phyloP scores from a whole-genome alignment of 257 asterid species.

The Handroanthus guayacan region DNA sequence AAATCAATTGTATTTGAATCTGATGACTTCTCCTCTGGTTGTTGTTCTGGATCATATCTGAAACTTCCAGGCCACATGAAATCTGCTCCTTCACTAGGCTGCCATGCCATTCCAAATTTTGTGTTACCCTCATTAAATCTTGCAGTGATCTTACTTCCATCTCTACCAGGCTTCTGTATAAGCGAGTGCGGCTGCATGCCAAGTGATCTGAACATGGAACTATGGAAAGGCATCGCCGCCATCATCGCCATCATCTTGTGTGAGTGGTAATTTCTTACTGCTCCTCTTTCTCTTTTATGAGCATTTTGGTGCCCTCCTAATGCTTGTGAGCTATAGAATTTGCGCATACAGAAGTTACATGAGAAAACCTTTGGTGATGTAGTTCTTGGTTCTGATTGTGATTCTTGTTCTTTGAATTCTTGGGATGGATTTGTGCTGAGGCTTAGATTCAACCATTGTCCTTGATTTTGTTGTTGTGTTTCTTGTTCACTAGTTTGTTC shows the following conservation, averaged over 20 bases:
- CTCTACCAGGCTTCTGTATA: conserved; percentile 46
- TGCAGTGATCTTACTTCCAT: conserved; percentile 33
- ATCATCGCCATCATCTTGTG: conserved; percentile 48
- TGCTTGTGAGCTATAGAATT: conserved; percentile 80
- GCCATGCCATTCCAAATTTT: conserved; percentile 41
- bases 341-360: conserved; percentile 77
- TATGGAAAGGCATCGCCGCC: conserved; percentile 40
- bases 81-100: conserved; percentile 37
- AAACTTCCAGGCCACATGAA: conserved; percentile 79
- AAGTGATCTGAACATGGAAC: conserved; percentile 56
- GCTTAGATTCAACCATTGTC: conserved; percentile 61
- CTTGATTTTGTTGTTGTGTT: conserved; percentile 29
- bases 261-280: conserved; percentile 53
- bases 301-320: conserved; percentile 90
- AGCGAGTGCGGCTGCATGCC: conserved; percentile 63
- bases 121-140: conserved; percentile 43
- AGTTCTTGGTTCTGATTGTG: conserved; percentile 38
- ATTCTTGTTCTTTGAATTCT: conserved; percentile 30
- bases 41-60: conserved; percentile 43
- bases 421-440: conserved; percentile 41
- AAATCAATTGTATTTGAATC: conserved; percentile 56
- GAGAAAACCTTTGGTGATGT: conserved; percentile 55
- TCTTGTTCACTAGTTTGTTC: conserved; percentile 32
- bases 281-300: conserved; percentile 82
- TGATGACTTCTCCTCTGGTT: conserved; percentile 38